Percentiles rank a stretch among this genome's conserved stretches.
These are phyloP conservation scores for Entoloma clypeatum DNA, from an alignment of 1,284 basidiomycete genomes.

Conservation along the genomic window DNA sequence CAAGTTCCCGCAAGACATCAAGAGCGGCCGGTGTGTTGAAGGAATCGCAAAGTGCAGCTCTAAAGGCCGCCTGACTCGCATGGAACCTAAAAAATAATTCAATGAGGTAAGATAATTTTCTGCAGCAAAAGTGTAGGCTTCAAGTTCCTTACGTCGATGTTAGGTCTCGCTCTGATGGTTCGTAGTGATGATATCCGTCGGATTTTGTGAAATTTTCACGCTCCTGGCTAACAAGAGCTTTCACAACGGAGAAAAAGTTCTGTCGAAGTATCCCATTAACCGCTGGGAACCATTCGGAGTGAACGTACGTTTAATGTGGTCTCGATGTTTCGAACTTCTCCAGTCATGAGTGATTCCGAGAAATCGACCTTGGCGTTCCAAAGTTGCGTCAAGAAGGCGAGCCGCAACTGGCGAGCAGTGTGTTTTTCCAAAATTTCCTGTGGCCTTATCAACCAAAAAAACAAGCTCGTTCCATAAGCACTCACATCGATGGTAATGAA, in stretches of 20 bases:
- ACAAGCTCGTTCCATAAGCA: slow-evolving; percentile 9
- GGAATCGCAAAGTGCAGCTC: slow-evolving; percentile 91
- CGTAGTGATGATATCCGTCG: slow-evolving; percentile 62
- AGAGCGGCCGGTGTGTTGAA: slow-evolving; percentile 94
- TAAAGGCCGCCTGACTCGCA: slow-evolving; percentile 76
- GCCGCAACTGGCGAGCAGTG: slow-evolving; percentile 86
- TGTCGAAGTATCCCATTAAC: slow-evolving; percentile 29
- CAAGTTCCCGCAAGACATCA: slow-evolving; percentile 74
- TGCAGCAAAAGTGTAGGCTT: no score
- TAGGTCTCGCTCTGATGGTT: slow-evolving; percentile 63
- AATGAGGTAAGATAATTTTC: slow-evolving; percentile 14
- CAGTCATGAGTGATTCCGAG: slow-evolving; percentile 84
- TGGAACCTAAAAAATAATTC: slow-evolving; percentile 51
- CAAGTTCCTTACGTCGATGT: slow-evolving; percentile 55
- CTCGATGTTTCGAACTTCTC: slow-evolving; percentile 88
- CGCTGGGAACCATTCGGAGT: slow-evolving; percentile 4
- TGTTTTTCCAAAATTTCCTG: slow-evolving; percentile 90
- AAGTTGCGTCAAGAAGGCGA: slow-evolving; percentile 88
- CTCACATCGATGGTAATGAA: slow-evolving; percentile 97
- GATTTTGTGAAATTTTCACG: slow-evolving; percentile 44
- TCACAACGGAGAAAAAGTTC: slow-evolving; percentile 94
- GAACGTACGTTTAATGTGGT: slow-evolving; percentile 73
- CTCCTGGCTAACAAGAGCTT: slow-evolving; percentile 69
- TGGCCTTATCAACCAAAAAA: slow-evolving; percentile 13
- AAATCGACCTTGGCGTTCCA: slow-evolving; percentile 97